These are phyloP conservation scores for Flaveria sonorensis DNA, from an alignment of 129 eudicot genomes.

Conservation along the genomic window DNA sequence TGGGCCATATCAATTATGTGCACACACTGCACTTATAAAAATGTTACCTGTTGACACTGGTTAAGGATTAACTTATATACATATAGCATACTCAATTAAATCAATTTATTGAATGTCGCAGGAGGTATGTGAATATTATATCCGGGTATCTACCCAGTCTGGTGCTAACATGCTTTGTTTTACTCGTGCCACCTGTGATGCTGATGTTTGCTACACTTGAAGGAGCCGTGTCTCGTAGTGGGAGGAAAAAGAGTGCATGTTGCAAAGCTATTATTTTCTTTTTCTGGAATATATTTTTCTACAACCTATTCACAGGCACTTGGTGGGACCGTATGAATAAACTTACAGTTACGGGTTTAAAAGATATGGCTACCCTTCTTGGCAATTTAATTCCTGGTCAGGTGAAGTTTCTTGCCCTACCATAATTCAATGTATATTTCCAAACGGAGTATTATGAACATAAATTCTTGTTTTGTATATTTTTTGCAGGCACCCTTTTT, in stretches of 20 bases:
- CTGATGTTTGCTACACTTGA: constrained; percentile 78
- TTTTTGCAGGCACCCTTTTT: constrained; percentile 82
- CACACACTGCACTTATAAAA: too few species aligned
- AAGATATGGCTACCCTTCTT: constrained; percentile 59
- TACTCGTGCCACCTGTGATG: constrained; percentile 80
- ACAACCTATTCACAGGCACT: constrained; percentile 72
- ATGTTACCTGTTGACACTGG: too few species aligned
- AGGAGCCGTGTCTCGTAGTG: constrained; percentile 84
- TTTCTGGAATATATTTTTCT: constrained; percentile 91
- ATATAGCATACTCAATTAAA: neutral
- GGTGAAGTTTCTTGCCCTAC: constrained; percentile 40
- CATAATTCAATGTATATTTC: neutral
- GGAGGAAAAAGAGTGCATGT: constrained; percentile 84
- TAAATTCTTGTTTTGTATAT: neutral
- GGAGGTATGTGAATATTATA: constrained; percentile 55
- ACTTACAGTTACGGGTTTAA: constrained; percentile 49
- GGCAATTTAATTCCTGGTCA: constrained; percentile 76
- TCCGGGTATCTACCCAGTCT: constrained; percentile 93
- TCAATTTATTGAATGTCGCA: constrained; percentile 28
- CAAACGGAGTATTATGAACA: neutral
- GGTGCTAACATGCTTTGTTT: constrained; percentile 64
- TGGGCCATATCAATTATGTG: too few species aligned
- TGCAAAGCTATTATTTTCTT: constrained; percentile 64
- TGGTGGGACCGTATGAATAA: constrained; percentile 54
- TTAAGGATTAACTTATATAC: too few species aligned